Evolutionary conservation across 768 basidiomycete species (phyloP), one percentile per base, ranked within the genome.

Genomic region (Boletus sp.): DNA sequence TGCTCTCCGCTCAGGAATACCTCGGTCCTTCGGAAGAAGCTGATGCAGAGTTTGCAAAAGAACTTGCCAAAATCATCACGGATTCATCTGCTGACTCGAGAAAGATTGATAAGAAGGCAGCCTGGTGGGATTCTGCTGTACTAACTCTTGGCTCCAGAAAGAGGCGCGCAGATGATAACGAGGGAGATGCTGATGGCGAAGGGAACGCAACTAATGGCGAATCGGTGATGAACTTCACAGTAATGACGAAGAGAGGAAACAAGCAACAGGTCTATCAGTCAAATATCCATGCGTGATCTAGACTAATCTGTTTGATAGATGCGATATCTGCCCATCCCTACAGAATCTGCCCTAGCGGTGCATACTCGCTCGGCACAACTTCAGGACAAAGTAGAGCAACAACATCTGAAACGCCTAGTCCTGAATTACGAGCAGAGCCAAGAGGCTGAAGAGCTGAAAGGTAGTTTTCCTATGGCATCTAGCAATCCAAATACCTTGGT

Each of bases 321-420:
- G 21, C 89, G 91, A n/a, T 84, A 91, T 65, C 79, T 99, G 42
- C 87, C 92, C 44, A 85, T 99, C 40, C 97, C 97, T 10, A 76
- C 90, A 8, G 87, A 83, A 60, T 93, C 96, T 8, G 78, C 93
- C 3, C 78, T 99, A 30, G 97, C 96, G 1, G 79, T 94, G 47
- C 93, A 97, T 64, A 95, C 94, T 2, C 84, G 88, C 30, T 83
- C 89, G 2, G 92, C 97, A 40, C 97, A 98, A 65, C 75, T 91
- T 57, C 93, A 94, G 68, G 93, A 95, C 72, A 91, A 88, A 72
- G 93, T 91, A 7, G 97, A 99, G 67, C 96, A 98, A 62, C 93
- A 98, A 70, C 92, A 98, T 57, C 75, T 99, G 61, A 99, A 99
- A 75, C 84, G 87, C n/a, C 80, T 98, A 19, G 97, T 97, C 4